Evolutionary conservation across 2,329 filamentous ascomycete species (phyloP).

Genomic region (Penicillium rolfsii): DNA sequence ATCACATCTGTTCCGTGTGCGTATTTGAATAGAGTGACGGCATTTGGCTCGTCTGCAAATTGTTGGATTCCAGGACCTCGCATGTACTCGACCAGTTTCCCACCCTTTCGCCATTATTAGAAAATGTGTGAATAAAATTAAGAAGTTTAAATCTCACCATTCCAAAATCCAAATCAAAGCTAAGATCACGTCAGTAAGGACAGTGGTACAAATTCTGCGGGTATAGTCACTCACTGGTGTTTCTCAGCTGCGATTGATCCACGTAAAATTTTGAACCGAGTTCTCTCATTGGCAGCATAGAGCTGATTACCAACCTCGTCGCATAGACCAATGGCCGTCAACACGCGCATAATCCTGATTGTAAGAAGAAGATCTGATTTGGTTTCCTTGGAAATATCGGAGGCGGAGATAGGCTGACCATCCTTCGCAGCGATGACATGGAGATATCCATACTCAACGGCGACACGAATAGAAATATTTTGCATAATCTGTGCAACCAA

Average conservation of each 20-base stretch:
- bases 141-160: neutral
- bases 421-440: slow-evolving; percentile 5
- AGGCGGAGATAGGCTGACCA: slow-evolving; percentile 11
- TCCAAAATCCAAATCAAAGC: slow-evolving; percentile 4
- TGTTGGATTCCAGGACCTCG: slow-evolving; percentile 22
- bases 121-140: neutral
- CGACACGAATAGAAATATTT: slow-evolving; percentile 22
- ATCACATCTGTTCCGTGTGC: slow-evolving; percentile 19
- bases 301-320: slow-evolving; percentile 22
- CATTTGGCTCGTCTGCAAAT: slow-evolving; percentile 15
- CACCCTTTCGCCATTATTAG: slow-evolving; percentile 6
- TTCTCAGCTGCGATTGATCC: slow-evolving; percentile 24
- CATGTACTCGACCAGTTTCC: slow-evolving; percentile 23
- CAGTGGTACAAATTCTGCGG: too few species aligned
- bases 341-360: slow-evolving; percentile 24
- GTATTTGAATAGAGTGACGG: slow-evolving; percentile 22
- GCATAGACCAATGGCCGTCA: slow-evolving; percentile 22
- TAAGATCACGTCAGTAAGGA: neutral
- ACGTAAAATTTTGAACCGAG: slow-evolving; percentile 21
- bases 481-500: slow-evolving; percentile 23
- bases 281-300: slow-evolving; percentile 25
- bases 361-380: slow-evolving; percentile 18
- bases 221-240: slow-evolving; percentile 18
- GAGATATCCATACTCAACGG: slow-evolving; percentile 9
- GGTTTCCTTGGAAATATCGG: slow-evolving; percentile 13